Conservation (phyloP, 2,329 filamentous ascomycete genomes). For the Alternaria sp. region DNA sequence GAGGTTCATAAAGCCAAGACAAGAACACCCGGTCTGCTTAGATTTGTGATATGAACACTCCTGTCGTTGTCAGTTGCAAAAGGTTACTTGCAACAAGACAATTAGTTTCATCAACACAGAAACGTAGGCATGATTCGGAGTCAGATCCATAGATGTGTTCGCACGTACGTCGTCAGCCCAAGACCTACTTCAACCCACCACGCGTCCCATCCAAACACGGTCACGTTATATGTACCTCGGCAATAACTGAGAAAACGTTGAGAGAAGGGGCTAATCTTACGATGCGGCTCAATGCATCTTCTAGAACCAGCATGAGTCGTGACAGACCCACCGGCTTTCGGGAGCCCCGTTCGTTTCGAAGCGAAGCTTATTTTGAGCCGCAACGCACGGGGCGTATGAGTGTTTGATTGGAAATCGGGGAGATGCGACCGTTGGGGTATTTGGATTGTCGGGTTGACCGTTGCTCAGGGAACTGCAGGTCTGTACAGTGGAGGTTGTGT, state of each 20-base stretch:
- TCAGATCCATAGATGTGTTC: not conserved
- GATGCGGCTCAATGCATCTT: conserved; percentile 22
- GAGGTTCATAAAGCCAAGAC: not conserved
- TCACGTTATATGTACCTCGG: conserved; percentile 6
- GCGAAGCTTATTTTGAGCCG: conserved; percentile 14
- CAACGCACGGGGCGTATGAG: not conserved
- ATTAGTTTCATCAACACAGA: not conserved
- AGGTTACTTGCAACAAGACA: not conserved
- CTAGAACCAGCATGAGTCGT: conserved; percentile 28
- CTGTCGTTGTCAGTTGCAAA: not conserved
- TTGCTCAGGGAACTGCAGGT: not conserved
- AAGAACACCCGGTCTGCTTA: not conserved
- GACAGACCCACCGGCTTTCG: conserved; percentile 24
- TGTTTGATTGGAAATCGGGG: not conserved
- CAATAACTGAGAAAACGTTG: not conserved
- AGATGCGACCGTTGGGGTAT: not conserved
- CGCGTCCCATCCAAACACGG: not conserved
- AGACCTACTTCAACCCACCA: not conserved
- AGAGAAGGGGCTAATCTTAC: conserved; percentile 17
- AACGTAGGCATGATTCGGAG: not conserved
- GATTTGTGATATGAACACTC: too few relatives aligned
- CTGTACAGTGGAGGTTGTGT: not conserved
- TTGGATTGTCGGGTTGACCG: not conserved
- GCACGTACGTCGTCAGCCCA: not conserved
- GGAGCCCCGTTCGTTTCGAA: conserved; percentile 26